These are phyloP conservation scores for Populus tremula DNA, from an alignment of 345 rosid species.

Conservation along the genomic window DNA sequence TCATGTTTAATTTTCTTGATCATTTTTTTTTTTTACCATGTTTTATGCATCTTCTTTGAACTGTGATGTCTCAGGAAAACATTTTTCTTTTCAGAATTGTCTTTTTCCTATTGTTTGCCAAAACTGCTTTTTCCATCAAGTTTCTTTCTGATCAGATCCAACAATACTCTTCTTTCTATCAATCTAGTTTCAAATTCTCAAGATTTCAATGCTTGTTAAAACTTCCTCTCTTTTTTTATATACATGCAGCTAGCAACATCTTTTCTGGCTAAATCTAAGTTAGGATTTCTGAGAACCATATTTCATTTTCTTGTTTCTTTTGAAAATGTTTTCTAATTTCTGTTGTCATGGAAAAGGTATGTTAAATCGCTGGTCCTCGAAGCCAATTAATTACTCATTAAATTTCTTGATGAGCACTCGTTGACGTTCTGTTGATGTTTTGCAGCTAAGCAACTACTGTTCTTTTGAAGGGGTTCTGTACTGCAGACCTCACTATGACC, in stretches of 20 bases:
- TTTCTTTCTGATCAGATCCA: not conserved
- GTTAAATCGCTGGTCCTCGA: not conserved
- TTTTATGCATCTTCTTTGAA: not conserved
- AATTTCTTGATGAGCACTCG: not conserved
- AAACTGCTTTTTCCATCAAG: not conserved
- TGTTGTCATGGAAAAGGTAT: not conserved
- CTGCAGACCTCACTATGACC: slow-evolving; percentile 69
- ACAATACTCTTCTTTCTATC: not conserved
- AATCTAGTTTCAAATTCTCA: not conserved
- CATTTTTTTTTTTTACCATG: not conserved
- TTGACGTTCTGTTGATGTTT: not conserved
- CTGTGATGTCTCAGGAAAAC: not conserved
- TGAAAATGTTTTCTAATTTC: not conserved
- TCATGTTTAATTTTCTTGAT: not conserved
- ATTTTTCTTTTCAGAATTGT: not conserved
- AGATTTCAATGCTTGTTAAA: not conserved
- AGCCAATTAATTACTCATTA: not conserved
- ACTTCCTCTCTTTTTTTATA: not conserved
- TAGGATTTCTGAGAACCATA: not conserved
- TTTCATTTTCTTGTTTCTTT: not conserved
- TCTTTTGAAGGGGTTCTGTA: slow-evolving; percentile 67
- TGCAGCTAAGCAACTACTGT: slow-evolving; percentile 56
- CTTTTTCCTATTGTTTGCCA: not conserved
- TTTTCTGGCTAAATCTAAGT: not conserved
- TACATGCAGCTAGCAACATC: not conserved